Conservation (phyloP, 345 rosid genomes). For the Zanthoxylum bungeanum region DNA sequence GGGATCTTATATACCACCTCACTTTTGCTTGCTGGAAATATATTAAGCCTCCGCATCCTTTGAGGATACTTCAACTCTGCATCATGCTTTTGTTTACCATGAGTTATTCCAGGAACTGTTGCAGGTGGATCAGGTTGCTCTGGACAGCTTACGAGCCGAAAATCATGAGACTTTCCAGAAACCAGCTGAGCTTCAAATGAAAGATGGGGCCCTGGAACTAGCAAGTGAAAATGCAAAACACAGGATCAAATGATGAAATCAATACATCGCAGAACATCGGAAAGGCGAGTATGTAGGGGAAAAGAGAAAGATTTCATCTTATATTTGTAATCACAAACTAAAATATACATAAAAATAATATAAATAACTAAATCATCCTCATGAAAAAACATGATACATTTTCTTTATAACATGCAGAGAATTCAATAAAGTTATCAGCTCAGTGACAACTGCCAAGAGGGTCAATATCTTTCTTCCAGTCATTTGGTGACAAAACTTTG, state of each 20-base stretch:
- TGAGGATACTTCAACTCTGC: conserved; percentile 87
- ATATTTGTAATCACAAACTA: background rate
- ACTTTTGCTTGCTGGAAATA: conserved; percentile 73
- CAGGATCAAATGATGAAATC: conserved; percentile 2
- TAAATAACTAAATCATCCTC: background rate
- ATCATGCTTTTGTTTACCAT: conserved; percentile 78
- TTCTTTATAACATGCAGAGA: background rate
- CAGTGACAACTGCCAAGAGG: background rate
- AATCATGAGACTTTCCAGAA: conserved; percentile 87
- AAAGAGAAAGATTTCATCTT: background rate
- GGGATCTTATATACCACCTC: conserved; percentile 46
- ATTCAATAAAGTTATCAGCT: background rate
- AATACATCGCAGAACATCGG: background rate
- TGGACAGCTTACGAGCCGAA: conserved; percentile 65
- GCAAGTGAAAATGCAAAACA: conserved; percentile 20
- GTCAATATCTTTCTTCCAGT: background rate
- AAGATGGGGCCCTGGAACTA: conserved; percentile 97
- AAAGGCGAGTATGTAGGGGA: background rate
- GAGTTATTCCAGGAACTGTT: conserved; percentile 39
- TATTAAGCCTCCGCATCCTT: conserved; percentile 84
- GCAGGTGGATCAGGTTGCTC: conserved; percentile 68
- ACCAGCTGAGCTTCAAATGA: conserved; percentile 98
- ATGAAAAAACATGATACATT: background rate
- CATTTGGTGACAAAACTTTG: background rate
- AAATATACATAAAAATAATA: background rate